Evolutionary conservation across 139 green algal genomes (phyloP), one percentile per base, ranked within the genome.

Genomic region (Chlorella ohadii): DNA sequence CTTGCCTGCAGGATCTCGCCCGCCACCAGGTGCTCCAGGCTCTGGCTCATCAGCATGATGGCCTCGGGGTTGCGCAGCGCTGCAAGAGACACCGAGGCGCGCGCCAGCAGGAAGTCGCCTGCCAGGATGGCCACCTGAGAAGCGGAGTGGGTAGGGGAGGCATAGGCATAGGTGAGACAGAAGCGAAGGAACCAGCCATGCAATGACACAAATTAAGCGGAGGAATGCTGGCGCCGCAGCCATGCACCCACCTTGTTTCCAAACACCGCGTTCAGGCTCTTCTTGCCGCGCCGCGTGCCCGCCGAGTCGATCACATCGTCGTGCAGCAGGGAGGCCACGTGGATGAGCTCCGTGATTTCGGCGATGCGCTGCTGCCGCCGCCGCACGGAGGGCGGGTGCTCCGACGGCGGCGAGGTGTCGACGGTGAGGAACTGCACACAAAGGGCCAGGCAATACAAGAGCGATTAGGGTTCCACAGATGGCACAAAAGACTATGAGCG

Each of bases 291-390:
- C 12, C 97, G 90, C 11, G 93, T 98, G 34, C 86, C 84, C 0
- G 97, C 93, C 41, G 94, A 89, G 83, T 99, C 97, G 31, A 99
- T 94, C 0, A 99, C 97, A 84, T 99, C 97, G 75, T 99, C 97
- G 86, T 99, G 97, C 86, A 98, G 88, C 74, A 98, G 86, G 84
- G 86, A 94, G 57, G 96, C 95, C 19, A 98, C 95, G 87, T 99
- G 97, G 64, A 99, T 99, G 39, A 99, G 90, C 90, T 99, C 97
- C 2, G 96, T 93, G 65, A 99, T 98, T 84, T 99, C 97, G 31
- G 97, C 96, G 15, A 99, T 90, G 25, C 96, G 91, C 90, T 98
- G 96, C 92, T 98, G 96, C 72, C 94, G 87, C 25, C 96, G 85
- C 38, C 97, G 89, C 51, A 86, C 70, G 77, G 96, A 93, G 6